These are phyloP conservation scores for Globisporangium uncinulatum DNA, from an alignment of 352 stramenopile species.

Conservation along the genomic window DNA sequence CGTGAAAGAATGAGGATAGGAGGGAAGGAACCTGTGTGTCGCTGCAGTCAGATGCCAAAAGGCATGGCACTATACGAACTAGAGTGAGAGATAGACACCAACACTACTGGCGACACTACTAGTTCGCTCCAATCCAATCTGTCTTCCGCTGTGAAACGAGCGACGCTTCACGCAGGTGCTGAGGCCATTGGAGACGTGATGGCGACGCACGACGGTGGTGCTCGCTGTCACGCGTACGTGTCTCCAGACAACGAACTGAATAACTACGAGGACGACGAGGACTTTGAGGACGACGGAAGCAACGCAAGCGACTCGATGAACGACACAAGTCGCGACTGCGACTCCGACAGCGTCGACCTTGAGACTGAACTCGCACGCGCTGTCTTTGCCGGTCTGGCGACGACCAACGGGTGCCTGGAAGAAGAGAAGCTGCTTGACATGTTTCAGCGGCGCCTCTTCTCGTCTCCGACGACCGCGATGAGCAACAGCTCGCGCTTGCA, in stretches of 20 bases:
- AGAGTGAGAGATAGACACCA: no score
- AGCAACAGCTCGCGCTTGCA: neutral
- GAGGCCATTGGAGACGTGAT: no score
- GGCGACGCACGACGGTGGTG: no score
- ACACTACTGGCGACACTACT: no score
- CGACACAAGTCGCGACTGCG: neutral
- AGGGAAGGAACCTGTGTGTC: no score
- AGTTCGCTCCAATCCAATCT: no score
- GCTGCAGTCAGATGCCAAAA: no score
- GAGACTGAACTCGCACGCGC: conserved; percentile 14
- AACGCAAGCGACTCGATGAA: conserved; percentile 5
- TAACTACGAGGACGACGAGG: conserved; percentile 12
- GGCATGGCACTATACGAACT: no score
- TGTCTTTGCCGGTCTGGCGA: conserved; percentile 2
- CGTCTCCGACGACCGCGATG: conserved; percentile 5
- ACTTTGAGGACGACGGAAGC: conserved; percentile 17
- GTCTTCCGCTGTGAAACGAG: no score
- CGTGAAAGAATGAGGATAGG: no score
- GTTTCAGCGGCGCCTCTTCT: conserved; percentile 14
- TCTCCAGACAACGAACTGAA: conserved; percentile 7
- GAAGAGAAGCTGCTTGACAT: conserved; percentile 8
- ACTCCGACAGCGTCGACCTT: conserved; percentile 7
- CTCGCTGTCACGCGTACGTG: neutral
- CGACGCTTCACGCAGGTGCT: no score
- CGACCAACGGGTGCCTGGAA: neutral